Evolutionary conservation across 441 rosid genomes (phyloP), one percentile per base, ranked within the genome.

Genomic region (Manihot esculenta): DNA sequence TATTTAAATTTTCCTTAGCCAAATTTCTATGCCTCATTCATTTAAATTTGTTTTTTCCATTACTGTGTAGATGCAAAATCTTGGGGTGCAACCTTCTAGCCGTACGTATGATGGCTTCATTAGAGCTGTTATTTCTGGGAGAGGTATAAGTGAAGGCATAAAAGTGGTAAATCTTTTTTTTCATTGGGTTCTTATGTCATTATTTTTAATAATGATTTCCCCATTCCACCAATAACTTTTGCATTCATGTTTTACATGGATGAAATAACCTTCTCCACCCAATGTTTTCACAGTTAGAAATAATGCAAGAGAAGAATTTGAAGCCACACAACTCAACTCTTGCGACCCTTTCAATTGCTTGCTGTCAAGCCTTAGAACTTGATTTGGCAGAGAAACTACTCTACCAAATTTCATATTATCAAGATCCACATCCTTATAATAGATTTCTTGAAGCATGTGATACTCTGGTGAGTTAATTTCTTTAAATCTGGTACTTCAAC

Each of bases 371-470:
- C 63, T 74, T 85, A 69, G 92, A 93, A 74, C 86, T 91, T 72
- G 95, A 95, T 84, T 76, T 87, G 65, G 97, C 97, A 59, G 96
- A 95, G 82, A 73, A 74, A 74, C 80, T 95, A 14, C 76, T 93
- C 84, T 79, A 84, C 79, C 87, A 83, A 79, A 75, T 92, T 70
- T 83, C 89, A 49, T 74, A 73, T 64, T 81, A 76, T 72, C 73
- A 64, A 30, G 30, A 78, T 77, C 81, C 91, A 18, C 72, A 70
- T 81, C 89, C 91, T 62, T 85, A 69, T 69, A 91, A 88, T 84
- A 82, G 79, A 58, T 84, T 93, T 81, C 89, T 95, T 66, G 77
- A 78, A 61, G 97, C 94, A 35, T 93, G 90, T 74, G 79, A 83
- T 75, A 62, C 77, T 69, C 57, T 73, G 97, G 98, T 95, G 83